Percentiles rank a stretch among this genome's conserved stretches.
Conservation (phyloP, 1,284 basidiomycete species). For the Puccinia polysora region DNA sequence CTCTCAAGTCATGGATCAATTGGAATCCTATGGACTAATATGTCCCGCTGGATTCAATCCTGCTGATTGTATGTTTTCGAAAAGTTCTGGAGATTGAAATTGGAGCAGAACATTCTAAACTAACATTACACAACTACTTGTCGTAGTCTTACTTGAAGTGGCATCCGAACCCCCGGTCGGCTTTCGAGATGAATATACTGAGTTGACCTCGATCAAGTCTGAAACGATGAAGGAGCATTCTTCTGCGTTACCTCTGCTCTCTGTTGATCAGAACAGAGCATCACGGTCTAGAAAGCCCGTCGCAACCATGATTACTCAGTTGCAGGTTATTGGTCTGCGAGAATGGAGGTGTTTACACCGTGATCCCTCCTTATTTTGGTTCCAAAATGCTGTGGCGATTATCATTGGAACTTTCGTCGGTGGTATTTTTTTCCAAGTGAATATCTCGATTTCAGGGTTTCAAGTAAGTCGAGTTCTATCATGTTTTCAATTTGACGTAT, state of each 20-base stretch:
- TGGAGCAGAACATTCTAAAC: background rate
- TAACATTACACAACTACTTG: background rate
- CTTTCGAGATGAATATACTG: background rate
- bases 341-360: conserved; percentile 75
- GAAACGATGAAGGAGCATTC: background rate
- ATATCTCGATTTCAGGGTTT: conserved; percentile 76
- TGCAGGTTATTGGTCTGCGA: conserved; percentile 69
- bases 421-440: conserved; percentile 75
- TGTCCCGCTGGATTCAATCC: conserved; percentile 74
- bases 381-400: conserved; percentile 66
- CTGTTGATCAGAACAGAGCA: background rate
- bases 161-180: conserved; percentile 28
- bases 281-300: conserved; percentile 55
- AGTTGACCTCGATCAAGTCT: background rate
- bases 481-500: background rate
- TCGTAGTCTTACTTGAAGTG: conserved; percentile 62
- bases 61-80: conserved; percentile 63
- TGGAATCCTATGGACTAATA: conserved; percentile 58
- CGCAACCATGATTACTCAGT: conserved; percentile 76
- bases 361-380: conserved; percentile 73
- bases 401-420: conserved; percentile 68
- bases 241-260: background rate
- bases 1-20: conserved; percentile 63
- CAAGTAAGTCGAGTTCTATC: conserved; percentile 59
- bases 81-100: background rate